phyloP scores from a whole-genome alignment of 2,329 filamentous ascomycete species.

The Pestalotiopsis sp. region DNA sequence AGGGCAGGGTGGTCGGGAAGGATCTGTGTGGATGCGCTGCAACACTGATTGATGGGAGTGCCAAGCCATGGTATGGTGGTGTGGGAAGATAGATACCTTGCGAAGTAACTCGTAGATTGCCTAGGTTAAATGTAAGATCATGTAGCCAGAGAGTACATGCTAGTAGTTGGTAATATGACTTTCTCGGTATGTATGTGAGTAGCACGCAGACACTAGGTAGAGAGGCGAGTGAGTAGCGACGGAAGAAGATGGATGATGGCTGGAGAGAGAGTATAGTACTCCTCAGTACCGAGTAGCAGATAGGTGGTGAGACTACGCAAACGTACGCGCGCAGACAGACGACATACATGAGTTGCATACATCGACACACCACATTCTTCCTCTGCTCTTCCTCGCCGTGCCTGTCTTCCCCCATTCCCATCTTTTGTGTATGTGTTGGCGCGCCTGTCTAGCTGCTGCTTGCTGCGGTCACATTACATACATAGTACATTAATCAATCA shows the following conservation, averaged over 20 bases:
- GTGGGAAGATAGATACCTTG: neutral
- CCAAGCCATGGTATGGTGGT: neutral
- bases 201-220: neutral
- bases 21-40: neutral
- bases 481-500: neutral
- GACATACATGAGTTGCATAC: neutral
- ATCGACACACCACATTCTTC: neutral
- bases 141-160: too few relatives aligned
- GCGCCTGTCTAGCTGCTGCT: neutral
- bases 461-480: neutral
- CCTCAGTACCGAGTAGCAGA: neutral
- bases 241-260: neutral
- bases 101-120: too few relatives aligned
- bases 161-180: too few relatives aligned
- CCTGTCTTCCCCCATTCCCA: neutral
- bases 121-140: too few relatives aligned
- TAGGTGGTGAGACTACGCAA: neutral
- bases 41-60: neutral
- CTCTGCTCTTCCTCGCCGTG: neutral
- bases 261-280: neutral
- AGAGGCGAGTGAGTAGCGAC: neutral
- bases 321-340: neutral
- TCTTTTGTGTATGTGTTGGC: neutral
- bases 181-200: neutral
- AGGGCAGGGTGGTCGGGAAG: constrained; percentile 4